Base-by-base conservation (phyloP, 331 rosid genomes). In the Acacia pycnantha region DNA sequence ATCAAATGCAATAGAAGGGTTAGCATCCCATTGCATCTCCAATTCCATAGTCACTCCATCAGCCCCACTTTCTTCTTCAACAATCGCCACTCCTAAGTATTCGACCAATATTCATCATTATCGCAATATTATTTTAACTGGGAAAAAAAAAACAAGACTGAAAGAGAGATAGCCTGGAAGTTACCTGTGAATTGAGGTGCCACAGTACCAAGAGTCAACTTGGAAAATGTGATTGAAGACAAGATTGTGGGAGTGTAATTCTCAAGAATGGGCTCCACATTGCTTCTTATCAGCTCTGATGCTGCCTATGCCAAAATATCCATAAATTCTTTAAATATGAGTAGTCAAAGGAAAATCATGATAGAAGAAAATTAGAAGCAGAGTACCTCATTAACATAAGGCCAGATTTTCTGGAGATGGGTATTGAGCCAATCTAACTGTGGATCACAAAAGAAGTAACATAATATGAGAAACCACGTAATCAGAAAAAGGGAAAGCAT, bases 11-110 rank as follows among this genome's bases (percentile, higher is more conserved):
- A 91, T 86, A 47, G 79, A 83, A 51, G 91, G 95, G 73, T 91
- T 86, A 50, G 93, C 93, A 82, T 91, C 95, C 95, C 95, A 91
- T 46, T 89, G 90, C 75, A 91, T 71, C 90, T 91, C 95, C 80
- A 91, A 81, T 86, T 91, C 93, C 86, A 91, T 48, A 7, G 93
- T 89, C 33, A 91, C 79, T 73, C 93, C 90, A 4, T 43, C 82
- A 53, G 61, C 4, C 51, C 70, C 89, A 72, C 86, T 75, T 81
- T 89, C 91, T 7, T 48, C 87, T 79, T 91, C 95, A 81, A 86
- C 73, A 26, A 86, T 74, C 33, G 86, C 58, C 78, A 89, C 81
- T 83, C 95, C 93, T 89, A 59, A 7, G 58, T 18, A 69, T 70
- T 70, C 31, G n/a, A 65, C 31, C 6, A 51, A 74, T 83, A 69